phyloP scores from a whole-genome alignment of 371 early-diverging fungal species.

The Blastocladiella emersonii region DNA sequence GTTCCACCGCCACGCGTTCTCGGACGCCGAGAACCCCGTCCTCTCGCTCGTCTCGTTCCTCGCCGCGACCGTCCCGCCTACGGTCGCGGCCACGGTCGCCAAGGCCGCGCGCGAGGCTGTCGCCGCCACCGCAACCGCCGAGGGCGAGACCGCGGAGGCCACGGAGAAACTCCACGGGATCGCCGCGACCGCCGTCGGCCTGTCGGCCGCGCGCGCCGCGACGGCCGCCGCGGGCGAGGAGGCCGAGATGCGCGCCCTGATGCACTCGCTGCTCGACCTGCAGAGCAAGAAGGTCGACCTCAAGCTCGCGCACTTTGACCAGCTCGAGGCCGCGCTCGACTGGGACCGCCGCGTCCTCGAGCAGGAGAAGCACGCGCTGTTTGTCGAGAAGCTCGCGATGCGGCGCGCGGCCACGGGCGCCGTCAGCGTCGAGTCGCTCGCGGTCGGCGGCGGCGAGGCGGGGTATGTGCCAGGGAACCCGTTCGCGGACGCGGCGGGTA shows the following conservation, averaged over 20 bases:
- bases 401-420: too few relatives aligned
- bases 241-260: constrained; percentile 59
- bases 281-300: constrained; percentile 75
- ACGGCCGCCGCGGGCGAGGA: constrained; percentile 48
- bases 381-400: neutral
- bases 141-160: neutral
- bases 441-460: too few relatives aligned
- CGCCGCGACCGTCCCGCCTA: constrained; percentile 79
- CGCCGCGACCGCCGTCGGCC: constrained; percentile 30
- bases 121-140: neutral
- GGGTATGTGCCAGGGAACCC: too few relatives aligned
- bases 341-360: constrained; percentile 67
- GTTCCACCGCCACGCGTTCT: constrained; percentile 61
- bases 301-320: constrained; percentile 83
- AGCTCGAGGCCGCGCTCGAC: constrained; percentile 73
- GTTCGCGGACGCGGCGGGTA: too few relatives aligned
- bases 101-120: constrained; percentile 45
- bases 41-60: constrained; percentile 91
- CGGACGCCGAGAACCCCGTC: constrained; percentile 88
- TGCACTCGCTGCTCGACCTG: constrained; percentile 63
- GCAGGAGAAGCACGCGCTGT: constrained; percentile 25
- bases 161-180: constrained; percentile 7
- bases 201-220: constrained; percentile 44
- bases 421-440: too few relatives aligned
- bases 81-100: constrained; percentile 80